Percentiles rank a stretch among this genome's conserved stretches.
Conservation (phyloP, 2,329 filamentous ascomycete species). For the Ceratocystis destructans region DNA sequence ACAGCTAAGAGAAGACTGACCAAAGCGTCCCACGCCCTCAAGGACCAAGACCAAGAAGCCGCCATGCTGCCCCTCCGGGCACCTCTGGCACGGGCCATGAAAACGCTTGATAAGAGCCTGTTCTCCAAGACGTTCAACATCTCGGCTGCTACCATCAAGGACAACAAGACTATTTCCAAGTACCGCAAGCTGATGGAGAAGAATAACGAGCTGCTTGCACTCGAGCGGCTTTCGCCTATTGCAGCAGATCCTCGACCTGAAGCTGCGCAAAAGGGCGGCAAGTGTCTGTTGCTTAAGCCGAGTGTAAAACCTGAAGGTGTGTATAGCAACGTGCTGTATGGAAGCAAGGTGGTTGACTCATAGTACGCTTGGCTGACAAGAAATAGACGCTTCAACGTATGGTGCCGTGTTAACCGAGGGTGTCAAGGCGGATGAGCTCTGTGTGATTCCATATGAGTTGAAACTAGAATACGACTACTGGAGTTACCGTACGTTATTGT, state of each 20-base stretch:
- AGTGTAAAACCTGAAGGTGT: slow-evolving; percentile 40
- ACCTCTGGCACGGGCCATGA: slow-evolving; percentile 66
- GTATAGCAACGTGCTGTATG: background rate
- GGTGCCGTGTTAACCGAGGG: slow-evolving; percentile 55
- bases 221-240: slow-evolving; percentile 52
- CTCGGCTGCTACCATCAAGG: slow-evolving; percentile 63
- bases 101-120: slow-evolving; percentile 66
- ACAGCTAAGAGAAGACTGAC: slow-evolving; percentile 6
- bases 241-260: slow-evolving; percentile 45
- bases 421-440: slow-evolving; percentile 52
- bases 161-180: slow-evolving; percentile 59
- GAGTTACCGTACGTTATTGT: slow-evolving; percentile 52
- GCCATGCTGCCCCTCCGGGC: slow-evolving; percentile 56
- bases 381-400: slow-evolving; percentile 58
- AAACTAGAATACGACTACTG: slow-evolving; percentile 73
- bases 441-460: slow-evolving; percentile 61
- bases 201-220: slow-evolving; percentile 50
- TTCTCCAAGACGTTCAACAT: slow-evolving; percentile 66
- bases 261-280: slow-evolving; percentile 42
- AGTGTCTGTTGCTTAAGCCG: slow-evolving; percentile 47
- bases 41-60: slow-evolving; percentile 19
- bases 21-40: slow-evolving; percentile 13
- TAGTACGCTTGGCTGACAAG: slow-evolving; percentile 22
- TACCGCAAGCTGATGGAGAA: slow-evolving; percentile 53
- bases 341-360: background rate